phyloP scores from a whole-genome alignment of 148 eudicot species.

The Dysphania ambrosioides region DNA sequence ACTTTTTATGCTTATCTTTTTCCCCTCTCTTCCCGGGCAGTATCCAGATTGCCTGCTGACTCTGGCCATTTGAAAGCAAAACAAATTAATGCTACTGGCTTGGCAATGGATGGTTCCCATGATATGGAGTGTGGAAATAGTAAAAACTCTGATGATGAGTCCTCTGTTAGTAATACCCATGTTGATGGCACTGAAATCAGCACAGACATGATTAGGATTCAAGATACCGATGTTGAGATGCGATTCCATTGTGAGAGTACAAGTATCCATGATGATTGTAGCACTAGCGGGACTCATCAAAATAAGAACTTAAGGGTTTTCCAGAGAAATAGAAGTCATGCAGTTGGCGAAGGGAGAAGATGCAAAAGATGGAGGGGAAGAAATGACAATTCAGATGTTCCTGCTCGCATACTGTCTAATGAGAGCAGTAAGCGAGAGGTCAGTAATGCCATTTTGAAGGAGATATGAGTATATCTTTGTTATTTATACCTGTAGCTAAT shows the following conservation, averaged over 20 bases:
- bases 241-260: slow-evolving; percentile 50
- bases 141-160: slow-evolving; percentile 57
- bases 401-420: slow-evolving; percentile 31
- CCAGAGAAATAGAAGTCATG: slow-evolving; percentile 53
- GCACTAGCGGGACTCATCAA: slow-evolving; percentile 62
- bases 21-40: slow-evolving; percentile 11
- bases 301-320: slow-evolving; percentile 32
- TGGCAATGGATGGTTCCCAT: slow-evolving; percentile 39
- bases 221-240: slow-evolving; percentile 51
- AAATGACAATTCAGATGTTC: slow-evolving; percentile 39
- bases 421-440: slow-evolving; percentile 41
- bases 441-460: slow-evolving; percentile 16
- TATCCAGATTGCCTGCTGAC: slow-evolving; percentile 24
- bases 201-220: slow-evolving; percentile 36
- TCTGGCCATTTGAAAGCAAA: slow-evolving; percentile 27
- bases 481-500: not conserved
- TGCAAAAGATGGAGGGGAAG: slow-evolving; percentile 93
- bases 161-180: slow-evolving; percentile 41
- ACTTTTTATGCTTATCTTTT: not conserved
- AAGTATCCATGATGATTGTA: slow-evolving; percentile 64
- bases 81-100: slow-evolving; percentile 36
- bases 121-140: slow-evolving; percentile 39
- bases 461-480: slow-evolving; percentile 5
- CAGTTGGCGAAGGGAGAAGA: slow-evolving; percentile 55
- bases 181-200: too few relatives aligned